These are phyloP conservation scores for Oryza australiensis DNA, from an alignment of 176 grass and related monocot species.

Conservation along the genomic window DNA sequence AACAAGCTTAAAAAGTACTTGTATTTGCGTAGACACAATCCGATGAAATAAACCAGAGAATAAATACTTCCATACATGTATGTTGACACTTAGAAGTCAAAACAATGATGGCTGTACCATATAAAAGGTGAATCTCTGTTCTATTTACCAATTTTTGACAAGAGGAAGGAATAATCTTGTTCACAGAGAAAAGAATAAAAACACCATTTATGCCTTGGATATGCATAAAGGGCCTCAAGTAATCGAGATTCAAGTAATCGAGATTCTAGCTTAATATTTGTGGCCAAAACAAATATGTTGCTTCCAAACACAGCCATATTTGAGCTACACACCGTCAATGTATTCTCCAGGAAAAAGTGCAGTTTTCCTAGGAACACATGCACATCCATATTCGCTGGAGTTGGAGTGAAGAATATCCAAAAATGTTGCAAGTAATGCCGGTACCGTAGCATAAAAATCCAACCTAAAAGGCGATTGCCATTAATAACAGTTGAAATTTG, in stretches of 20 bases:
- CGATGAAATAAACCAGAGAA: slow-evolving; percentile 16
- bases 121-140: not conserved
- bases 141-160: slow-evolving; percentile 16
- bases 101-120: not conserved
- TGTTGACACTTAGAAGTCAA: not conserved
- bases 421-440: slow-evolving; percentile 29
- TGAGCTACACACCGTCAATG: not conserved
- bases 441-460: slow-evolving; percentile 33
- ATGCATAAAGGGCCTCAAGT: not conserved
- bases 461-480: slow-evolving; percentile 37
- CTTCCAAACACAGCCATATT: not conserved
- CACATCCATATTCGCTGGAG: slow-evolving; percentile 43
- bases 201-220: slow-evolving; percentile 6
- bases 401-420: slow-evolving; percentile 42
- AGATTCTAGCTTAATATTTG: slow-evolving; percentile 18
- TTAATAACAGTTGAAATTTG: slow-evolving; percentile 49
- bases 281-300: not conserved
- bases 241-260: slow-evolving; percentile 34
- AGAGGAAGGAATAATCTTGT: slow-evolving; percentile 33
- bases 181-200: slow-evolving; percentile 27
- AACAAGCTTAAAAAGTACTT: not conserved
- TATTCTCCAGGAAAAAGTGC: slow-evolving; percentile 15
- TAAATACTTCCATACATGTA: not conserved
- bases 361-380: slow-evolving; percentile 26
- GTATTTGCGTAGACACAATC: not conserved